These are phyloP conservation scores for Lactarius hatsudake DNA, from an alignment of 768 basidiomycete genomes.

Conservation along the genomic window DNA sequence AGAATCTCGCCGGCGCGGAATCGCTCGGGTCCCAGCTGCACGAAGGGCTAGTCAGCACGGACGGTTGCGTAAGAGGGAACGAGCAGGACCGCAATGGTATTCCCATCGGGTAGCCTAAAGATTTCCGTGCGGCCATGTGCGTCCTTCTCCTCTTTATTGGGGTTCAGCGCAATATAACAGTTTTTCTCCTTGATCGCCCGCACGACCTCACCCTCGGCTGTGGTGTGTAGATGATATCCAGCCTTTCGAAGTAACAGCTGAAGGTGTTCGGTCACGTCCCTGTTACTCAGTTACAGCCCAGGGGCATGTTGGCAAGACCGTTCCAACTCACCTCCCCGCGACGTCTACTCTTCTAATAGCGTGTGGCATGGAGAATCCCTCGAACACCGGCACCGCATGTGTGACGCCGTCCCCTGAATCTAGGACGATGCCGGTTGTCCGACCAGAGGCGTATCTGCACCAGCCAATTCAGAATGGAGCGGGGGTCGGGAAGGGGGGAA, in stretches of 20 bases:
- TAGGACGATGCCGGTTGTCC: conserved; percentile 98
- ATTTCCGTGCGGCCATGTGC: conserved; percentile 72
- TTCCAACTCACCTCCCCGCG: conserved; percentile 73
- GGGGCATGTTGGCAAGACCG: conserved; percentile 3
- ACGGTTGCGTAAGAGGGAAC: conserved; percentile 21
- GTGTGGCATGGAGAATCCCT: conserved; percentile 99
- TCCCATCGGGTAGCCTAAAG: conserved; percentile 93
- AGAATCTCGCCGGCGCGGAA: conserved; percentile 97
- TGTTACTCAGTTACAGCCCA: conserved; percentile 34
- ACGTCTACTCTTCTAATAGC: conserved; percentile 95
- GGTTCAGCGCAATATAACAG: conserved; percentile 92
- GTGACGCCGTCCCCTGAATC: conserved; percentile 99
- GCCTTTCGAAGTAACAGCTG: conserved; percentile 92
- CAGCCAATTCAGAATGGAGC: conserved; percentile 1
- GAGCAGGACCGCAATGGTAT: conserved; percentile 57
- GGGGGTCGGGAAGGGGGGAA: neutral
- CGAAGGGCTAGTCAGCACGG: neutral
- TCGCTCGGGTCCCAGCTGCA: conserved; percentile 87
- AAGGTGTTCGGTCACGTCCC: conserved; percentile 95
- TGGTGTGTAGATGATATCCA: conserved; percentile 93
- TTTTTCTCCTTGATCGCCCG: conserved; percentile 98
- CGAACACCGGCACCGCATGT: conserved; percentile 97
- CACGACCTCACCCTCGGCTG: conserved; percentile 95
- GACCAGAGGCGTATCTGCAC: conserved; percentile 90
- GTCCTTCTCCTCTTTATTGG: conserved; percentile 95